A percentile compares a stretch with the other conserved stretches of the same genome.
These are phyloP conservation scores for Penicillium sp. DNA, from an alignment of 2,329 filamentous ascomycete species.

Conservation along the genomic window DNA sequence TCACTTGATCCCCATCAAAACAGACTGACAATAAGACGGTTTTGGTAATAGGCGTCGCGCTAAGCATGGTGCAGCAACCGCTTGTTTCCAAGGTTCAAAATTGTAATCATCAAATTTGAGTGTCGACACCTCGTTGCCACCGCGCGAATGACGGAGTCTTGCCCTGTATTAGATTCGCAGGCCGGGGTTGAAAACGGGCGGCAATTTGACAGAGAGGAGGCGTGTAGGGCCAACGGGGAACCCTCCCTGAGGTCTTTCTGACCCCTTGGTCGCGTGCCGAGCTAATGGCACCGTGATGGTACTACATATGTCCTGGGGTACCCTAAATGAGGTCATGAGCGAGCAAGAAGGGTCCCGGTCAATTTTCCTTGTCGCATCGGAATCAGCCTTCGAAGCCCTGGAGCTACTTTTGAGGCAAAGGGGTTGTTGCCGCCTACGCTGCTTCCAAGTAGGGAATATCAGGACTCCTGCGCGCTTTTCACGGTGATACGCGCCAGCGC, in stretches of 20 bases:
- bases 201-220: no score
- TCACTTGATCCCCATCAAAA: background rate
- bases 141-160: constrained; percentile 41
- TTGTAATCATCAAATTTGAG: constrained; percentile 34
- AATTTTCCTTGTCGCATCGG: constrained; percentile 44
- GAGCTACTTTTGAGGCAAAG: constrained; percentile 47
- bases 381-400: constrained; percentile 23
- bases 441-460: constrained; percentile 47
- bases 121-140: constrained; percentile 46
- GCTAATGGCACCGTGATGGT: constrained; percentile 16
- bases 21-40: constrained; percentile 33
- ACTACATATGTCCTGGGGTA: constrained; percentile 32
- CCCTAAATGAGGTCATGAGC: constrained; percentile 26
- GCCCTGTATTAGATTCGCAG: constrained; percentile 25
- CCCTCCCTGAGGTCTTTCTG: background rate
- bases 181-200: constrained; percentile 22
- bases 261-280: background rate
- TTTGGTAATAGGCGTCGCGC: constrained; percentile 44
- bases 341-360: constrained; percentile 29
- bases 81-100: constrained; percentile 35
- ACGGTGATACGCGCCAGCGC: constrained; percentile 35
- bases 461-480: constrained; percentile 42
- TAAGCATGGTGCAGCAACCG: constrained; percentile 47
- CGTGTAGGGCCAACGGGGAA: background rate
- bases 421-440: constrained; percentile 43